A percentile compares a stretch with the other conserved stretches of the same genome.
phyloP scores from a whole-genome alignment of 2,329 filamentous ascomycete species.

The Exophiala sideris region DNA sequence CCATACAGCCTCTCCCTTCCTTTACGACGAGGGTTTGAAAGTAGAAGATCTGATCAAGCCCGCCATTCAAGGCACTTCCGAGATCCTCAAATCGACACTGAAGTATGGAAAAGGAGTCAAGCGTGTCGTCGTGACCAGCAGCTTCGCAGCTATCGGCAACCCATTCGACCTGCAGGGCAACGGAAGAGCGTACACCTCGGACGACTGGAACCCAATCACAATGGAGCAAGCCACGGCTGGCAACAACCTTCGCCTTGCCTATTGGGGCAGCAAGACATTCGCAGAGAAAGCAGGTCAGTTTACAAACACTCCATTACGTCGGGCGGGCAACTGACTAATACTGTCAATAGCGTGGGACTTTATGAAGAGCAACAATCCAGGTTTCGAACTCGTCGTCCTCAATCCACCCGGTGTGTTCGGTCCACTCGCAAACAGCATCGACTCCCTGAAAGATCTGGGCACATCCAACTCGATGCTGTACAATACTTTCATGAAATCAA shows the following conservation, averaged over 20 bases:
- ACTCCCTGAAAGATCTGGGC: neutral
- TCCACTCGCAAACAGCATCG: neutral
- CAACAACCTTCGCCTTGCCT: constrained; percentile 33
- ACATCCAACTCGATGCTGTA: constrained; percentile 5
- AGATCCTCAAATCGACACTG: constrained; percentile 59
- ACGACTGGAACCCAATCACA: constrained; percentile 43
- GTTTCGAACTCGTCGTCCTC: constrained; percentile 62
- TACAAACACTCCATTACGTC: constrained; percentile 9
- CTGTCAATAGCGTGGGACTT: constrained; percentile 26
- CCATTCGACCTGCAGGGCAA: constrained; percentile 26
- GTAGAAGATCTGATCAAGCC: constrained; percentile 32
- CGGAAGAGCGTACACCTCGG: constrained; percentile 33
- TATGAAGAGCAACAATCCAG: constrained; percentile 26
- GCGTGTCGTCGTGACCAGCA: constrained; percentile 68
- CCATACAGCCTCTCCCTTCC: constrained; percentile 28
- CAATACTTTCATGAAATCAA: constrained; percentile 10
- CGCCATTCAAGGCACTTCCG: constrained; percentile 58
- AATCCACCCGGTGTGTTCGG: constrained; percentile 54
- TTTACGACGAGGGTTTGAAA: neutral
- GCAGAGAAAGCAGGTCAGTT: constrained; percentile 6
- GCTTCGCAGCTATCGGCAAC: constrained; percentile 63
- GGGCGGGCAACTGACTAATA: neutral
- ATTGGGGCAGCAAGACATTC: constrained; percentile 50
- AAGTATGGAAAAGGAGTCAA: constrained; percentile 62
- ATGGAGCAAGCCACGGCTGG: constrained; percentile 36